Evolutionary conservation across 305 asterid genomes (phyloP), one percentile per base, ranked within the genome.

Genomic region (Striga hermonthica): DNA sequence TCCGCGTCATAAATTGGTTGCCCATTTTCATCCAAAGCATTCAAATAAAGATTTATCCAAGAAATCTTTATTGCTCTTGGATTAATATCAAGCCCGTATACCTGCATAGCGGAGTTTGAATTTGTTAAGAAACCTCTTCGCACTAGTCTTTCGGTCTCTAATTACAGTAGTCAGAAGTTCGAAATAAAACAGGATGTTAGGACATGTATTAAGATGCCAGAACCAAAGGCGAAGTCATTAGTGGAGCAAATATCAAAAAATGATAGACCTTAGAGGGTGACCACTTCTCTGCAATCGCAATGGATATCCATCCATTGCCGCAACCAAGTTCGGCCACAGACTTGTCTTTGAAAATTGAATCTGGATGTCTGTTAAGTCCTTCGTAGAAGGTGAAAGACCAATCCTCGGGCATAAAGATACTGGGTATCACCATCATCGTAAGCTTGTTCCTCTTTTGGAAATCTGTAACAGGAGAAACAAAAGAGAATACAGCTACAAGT

Each of bases 241-340:
- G 61, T 60, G 61, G 58, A 54, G 43, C 36, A 56, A 60, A 44
- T 39, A 55, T 55, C 44, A 31, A 76, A 50, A 58, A 45, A 69
- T 58, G 43, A 22, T 9, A 62, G 57, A 90, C 99, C 97, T 94
- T 94, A 16, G 34, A 69, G 7, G 99, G 99, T 57, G 71, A 81
- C 97, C 95, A 94, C 75, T 94, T 94, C 74, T 90, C 96, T 58
- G 99, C 97, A 75, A 90, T 79, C 67, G 99, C 99, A 66, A 94
- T 90, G 68, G 99, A 94, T 83, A 94, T 94, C 99, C 96, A 94
- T 73, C 99, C 97, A 82, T 94, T 94, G 68, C 99, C 98, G 69
- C 99, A 90, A 57, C 99, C 99, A 79, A 94, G 95, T 78, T 94
- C 99, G 71, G 96, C 84, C 69, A 90, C 85, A 1, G 95, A 83